phyloP scores from a whole-genome alignment of 768 basidiomycete genomes.

The Trametes cingulata region DNA sequence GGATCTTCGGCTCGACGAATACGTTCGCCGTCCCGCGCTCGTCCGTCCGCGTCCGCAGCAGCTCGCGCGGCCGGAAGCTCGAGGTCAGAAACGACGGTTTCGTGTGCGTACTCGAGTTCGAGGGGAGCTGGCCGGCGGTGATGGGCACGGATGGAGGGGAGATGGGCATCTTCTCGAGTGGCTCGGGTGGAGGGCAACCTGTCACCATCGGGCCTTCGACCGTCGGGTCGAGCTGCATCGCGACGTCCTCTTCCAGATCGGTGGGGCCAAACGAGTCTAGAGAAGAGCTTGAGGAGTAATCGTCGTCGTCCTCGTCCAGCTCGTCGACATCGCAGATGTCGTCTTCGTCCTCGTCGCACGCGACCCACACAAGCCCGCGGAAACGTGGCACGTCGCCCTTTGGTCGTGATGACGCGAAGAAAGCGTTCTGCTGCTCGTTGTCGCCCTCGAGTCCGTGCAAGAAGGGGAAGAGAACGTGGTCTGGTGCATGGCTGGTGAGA shows the following conservation, averaged over 20 bases:
- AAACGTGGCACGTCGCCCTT: slow-evolving; percentile 36
- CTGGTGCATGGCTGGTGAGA: slow-evolving; percentile 70
- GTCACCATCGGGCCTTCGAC: slow-evolving; percentile 11
- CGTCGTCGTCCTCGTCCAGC: slow-evolving; percentile 33
- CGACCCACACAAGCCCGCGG: slow-evolving; percentile 82
- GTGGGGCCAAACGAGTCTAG: slow-evolving; percentile 31
- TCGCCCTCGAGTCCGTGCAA: slow-evolving; percentile 84
- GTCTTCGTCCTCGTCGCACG: slow-evolving; percentile 67
- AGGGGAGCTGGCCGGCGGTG: slow-evolving; percentile 19
- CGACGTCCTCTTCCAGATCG: slow-evolving; percentile 35
- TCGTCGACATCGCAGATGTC: slow-evolving; percentile 32
- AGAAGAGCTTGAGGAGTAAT: slow-evolving; percentile 28
- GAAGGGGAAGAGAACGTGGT: slow-evolving; percentile 85
- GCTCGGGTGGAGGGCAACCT: slow-evolving; percentile 10
- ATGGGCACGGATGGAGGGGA: slow-evolving; percentile 13
- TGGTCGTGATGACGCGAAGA: slow-evolving; percentile 56
- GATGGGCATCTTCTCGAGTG: slow-evolving; percentile 10
- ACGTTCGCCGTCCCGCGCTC: slow-evolving; percentile 22
- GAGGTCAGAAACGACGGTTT: slow-evolving; percentile 46
- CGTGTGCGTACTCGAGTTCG: slow-evolving; percentile 13
- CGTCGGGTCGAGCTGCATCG: slow-evolving; percentile 20
- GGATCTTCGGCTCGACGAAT: slow-evolving; percentile 72
- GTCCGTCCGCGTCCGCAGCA: slow-evolving; percentile 31
- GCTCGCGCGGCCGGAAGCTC: slow-evolving; percentile 45
- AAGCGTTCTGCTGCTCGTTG: slow-evolving; percentile 76